Evolutionary conservation across 106 monocot genomes (phyloP), one percentile per base, ranked within the genome.

Genomic region (Apostasia shenzhenica): DNA sequence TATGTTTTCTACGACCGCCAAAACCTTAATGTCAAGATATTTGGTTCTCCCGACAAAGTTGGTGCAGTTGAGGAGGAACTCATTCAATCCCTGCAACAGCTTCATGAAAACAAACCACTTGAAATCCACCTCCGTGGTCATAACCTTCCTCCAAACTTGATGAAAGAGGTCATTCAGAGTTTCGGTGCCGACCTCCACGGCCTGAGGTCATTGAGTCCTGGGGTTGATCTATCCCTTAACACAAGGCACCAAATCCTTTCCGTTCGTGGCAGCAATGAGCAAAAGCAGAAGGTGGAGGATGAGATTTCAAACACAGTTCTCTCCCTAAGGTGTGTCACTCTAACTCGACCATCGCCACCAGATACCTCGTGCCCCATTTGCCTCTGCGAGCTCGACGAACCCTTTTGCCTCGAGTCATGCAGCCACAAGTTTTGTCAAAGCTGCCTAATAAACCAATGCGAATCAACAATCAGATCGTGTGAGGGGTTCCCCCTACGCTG

Each of bases 331-430:
- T 45, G 60, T 26, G 59, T 9, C 49, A 13, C 38, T 54, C 41
- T 75, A 40, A 42, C 10, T 5, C n/a, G 48, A 61, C 51, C 52
- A 45, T 11, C 14, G 3, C 49, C 78, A 66, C 66, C 81, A 5
- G 82, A 87, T 51, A 37, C 55, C 61, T 9, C 73, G n/a, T 99
- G 99, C 63, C 80, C 79, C 37, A 93, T 93, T 45, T 99, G 99
- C 65, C 54, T 99, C 44, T 93, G 99, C n/a, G 93, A 99, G 74
- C 73, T 87, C 54, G 93, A 93, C 54, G 93, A 90, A 6, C 87
- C 93, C 3, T 83, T 87, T 71, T 72, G 55, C 71, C 85, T 99
- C 6, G 93, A 90, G 65, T 67, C 69, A 11, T 99, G 99, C 44
- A 78, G 87, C 2, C 99, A 99, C 51, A 66, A 48, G 1, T 99